These are phyloP conservation scores for Erythrobasidium yunnanense DNA, from an alignment of 768 basidiomycete species.

Conservation along the genomic window DNA sequence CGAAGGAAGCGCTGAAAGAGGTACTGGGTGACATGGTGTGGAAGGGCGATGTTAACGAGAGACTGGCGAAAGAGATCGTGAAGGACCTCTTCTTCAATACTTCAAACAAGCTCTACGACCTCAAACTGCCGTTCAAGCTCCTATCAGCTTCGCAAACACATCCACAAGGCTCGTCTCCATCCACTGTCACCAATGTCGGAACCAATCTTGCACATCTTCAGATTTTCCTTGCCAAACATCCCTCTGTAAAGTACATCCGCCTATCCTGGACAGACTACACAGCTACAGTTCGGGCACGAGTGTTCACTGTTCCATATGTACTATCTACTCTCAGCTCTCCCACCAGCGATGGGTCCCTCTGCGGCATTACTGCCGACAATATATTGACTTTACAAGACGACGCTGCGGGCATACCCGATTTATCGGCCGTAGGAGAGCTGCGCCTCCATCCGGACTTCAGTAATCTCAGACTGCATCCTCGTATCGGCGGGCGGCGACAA, in stretches of 20 bases:
- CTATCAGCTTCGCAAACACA: not conserved
- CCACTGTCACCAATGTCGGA: too few species aligned
- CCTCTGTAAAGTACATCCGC: not conserved
- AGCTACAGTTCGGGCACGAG: not conserved
- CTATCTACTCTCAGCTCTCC: not conserved
- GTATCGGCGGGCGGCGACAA: too few species aligned
- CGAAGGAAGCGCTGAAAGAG: not conserved
- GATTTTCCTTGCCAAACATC: not conserved
- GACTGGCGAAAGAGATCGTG: not conserved
- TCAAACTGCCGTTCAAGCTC: not conserved
- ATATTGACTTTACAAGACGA: constrained; percentile 1
- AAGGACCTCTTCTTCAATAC: not conserved
- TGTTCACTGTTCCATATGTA: not conserved
- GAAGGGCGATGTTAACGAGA: not conserved
- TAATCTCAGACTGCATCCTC: not conserved
- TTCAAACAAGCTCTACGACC: not conserved
- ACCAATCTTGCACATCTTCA: not conserved
- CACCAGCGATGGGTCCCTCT: not conserved
- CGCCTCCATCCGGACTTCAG: not conserved
- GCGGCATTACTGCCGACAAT: not conserved
- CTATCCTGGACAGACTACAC: constrained; percentile 1
- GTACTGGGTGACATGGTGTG: not conserved
- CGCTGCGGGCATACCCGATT: not conserved
- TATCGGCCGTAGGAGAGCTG: not conserved
- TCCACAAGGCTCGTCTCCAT: too few species aligned